Percentiles rank a stretch among this genome's conserved stretches.
Evolutionary conservation across 371 early-diverging fungal species (phyloP).

Genomic region (Mucor piriformis): DNA sequence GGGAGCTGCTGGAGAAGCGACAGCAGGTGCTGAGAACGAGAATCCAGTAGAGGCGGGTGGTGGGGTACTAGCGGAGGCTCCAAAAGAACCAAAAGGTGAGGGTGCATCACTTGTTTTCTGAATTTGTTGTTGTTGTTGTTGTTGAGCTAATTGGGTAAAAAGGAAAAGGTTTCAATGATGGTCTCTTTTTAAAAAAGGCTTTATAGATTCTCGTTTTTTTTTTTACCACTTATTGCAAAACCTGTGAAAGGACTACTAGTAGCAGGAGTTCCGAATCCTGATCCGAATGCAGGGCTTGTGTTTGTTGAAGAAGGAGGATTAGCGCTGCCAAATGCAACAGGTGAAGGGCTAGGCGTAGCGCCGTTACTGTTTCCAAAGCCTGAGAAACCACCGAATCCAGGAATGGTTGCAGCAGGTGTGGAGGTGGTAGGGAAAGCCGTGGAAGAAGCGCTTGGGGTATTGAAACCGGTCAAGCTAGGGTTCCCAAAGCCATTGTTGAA

Average conservation of each 20-base stretch:
- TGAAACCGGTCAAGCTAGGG: neutral
- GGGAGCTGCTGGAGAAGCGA: neutral
- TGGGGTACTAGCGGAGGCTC: neutral
- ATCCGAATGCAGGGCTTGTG: neutral
- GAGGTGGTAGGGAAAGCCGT: neutral
- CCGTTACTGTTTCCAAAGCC: neutral
- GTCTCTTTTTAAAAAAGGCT: too few species aligned
- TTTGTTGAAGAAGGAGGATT: neutral
- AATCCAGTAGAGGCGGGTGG: slow-evolving; percentile 9
- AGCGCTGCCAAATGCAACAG: neutral
- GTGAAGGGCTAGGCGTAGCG: neutral
- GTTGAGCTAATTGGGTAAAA: neutral
- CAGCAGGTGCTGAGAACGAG: slow-evolving; percentile 7
- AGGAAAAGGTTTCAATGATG: too few species aligned
- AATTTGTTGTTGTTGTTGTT: neutral
- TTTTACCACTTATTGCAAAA: neutral
- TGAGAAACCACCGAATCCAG: neutral
- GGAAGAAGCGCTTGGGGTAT: neutral
- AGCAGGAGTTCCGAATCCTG: slow-evolving; percentile 4
- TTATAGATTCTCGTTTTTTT: too few species aligned
- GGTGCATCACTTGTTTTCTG: neutral
- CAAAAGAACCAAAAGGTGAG: neutral
- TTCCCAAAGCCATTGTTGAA: slow-evolving; percentile 9
- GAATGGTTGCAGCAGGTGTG: neutral
- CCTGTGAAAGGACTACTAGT: neutral